Base-by-base conservation (phyloP, 208 protist species). In the Leishmania martiniquensis region DNA sequence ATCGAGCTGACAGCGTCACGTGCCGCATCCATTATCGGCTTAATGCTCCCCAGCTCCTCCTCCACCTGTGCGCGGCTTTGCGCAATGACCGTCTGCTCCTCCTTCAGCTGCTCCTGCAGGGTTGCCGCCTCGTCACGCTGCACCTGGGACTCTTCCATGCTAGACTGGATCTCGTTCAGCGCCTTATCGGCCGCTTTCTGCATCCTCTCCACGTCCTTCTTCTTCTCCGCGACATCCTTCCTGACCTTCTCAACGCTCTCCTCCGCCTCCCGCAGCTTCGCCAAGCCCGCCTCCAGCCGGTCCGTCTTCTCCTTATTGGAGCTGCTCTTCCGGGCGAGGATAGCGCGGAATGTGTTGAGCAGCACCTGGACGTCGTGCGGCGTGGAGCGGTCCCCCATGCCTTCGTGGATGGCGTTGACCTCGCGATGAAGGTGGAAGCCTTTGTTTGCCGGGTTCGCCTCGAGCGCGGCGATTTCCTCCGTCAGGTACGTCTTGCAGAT, bases 11-110 rank as follows among this genome's bases (percentile, higher is more conserved):
- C 98, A 12, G 98, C 96, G 77, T 98, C 85, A 44, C 93, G 83
- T 0, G 98, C 98, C n/a, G 88, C 91, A 52, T 99, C 96, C 54
- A 99, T 87, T 49, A 99, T 84, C 5, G 99, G 98, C 81, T 98
- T 87, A 75, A 99, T 98, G 63, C 87, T 87, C 59, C 86, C 81
- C 22, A 99, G 87, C 86, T 99, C 95, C 59, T 90, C 83, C 79
- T 99, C 95, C 29, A 99, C 94, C 62, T 94, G 90, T 42, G 75
- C 67, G 55, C 96, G 96, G 75, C 94, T 94, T 9, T 82, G 55
- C 1, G 85, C 63, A 67, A 99, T 92, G 80, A 94, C 86, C 37
- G 89, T 82, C 73, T 99, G 95, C 80, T 99, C 98, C 72, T 91
- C 84, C 71, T 88, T 95, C 6, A 99, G 89, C 66, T 89, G 82